Evolutionary conservation across 2,329 filamentous ascomycete genomes (phyloP).

Genomic region (Aspergillus glaucus): DNA sequence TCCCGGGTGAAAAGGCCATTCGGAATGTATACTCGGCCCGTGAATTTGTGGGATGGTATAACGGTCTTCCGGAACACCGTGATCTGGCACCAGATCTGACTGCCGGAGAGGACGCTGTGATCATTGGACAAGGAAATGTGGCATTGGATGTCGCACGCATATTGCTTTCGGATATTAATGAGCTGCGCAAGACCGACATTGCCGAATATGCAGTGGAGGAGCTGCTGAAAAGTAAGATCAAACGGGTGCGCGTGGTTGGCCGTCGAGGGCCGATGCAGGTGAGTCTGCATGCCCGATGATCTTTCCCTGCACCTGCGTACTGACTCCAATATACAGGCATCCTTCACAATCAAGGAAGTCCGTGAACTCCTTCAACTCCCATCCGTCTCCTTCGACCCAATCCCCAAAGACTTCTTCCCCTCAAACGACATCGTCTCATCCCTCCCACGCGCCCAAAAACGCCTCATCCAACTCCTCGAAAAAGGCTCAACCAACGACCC

Average conservation of each 20-base stretch:
- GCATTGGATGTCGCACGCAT: conserved; percentile 89
- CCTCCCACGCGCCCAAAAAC: conserved; percentile 68
- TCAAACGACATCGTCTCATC: conserved; percentile 51
- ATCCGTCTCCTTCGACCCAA: conserved; percentile 63
- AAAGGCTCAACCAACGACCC: conserved; percentile 60
- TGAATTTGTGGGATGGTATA: conserved; percentile 97
- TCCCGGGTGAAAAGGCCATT: conserved; percentile 66
- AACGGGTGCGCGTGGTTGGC: conserved; percentile 78
- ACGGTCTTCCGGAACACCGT: conserved; percentile 79
- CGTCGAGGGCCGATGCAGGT: conserved; percentile 83
- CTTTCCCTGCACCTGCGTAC: conserved; percentile 1
- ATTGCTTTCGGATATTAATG: conserved; percentile 67
- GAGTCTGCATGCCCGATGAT: conserved; percentile 16
- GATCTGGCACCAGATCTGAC: conserved; percentile 66
- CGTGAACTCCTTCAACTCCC: conserved; percentile 78
- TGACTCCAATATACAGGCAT: conserved; percentile 52
- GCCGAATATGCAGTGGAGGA: conserved; percentile 73
- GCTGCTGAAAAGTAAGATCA: conserved; percentile 66
- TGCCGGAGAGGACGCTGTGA: conserved; percentile 70
- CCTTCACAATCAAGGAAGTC: conserved; percentile 92
- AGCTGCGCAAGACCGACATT: conserved; percentile 78
- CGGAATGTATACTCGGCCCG: conserved; percentile 78
- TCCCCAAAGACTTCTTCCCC: conserved; percentile 63
- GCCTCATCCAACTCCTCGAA: conserved; percentile 72
- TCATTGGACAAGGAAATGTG: conserved; percentile 94